Evolutionary conservation across 305 asterid genomes (phyloP), one percentile per base, ranked within the genome.

Genomic region (Fraxinus floribunda): DNA sequence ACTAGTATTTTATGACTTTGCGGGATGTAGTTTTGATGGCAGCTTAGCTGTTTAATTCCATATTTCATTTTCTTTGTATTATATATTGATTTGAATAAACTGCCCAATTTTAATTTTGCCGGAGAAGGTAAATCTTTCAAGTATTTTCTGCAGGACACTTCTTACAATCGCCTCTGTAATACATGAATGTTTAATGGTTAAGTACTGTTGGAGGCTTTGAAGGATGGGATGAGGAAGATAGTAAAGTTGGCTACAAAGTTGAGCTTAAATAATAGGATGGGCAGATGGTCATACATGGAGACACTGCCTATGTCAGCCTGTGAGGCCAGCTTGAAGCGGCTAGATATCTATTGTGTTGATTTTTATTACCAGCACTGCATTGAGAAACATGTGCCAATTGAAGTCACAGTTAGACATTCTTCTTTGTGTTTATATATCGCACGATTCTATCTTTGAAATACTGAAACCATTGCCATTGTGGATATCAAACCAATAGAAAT

Each of bases 311-410:
- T 24, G 34, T 64, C 73, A 20, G 73, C 73, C 73, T 64, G 73
- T 64, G 73, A 64, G 35, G 89, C 79, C 75, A 88, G 90, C 78
- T 86, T 88, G 84, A 88, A 86, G 83, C 79, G 88, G 44, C 89
- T 88, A 34, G 88, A 57, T 11, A 35, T 82, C 24, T 85, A 86
- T 39, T 86, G 85, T 76, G 86, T 88, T 41, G 90, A 86, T 81
- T 83, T 88, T 52, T 86, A 88, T 83, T 86, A 88, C 72, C 86
- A 79, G 26, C 87, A 86, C 22, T 84, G 88, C 9, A 55, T 86
- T 41, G 90, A 86, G 44, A 82, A 82, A 5, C 18, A 78, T 13
- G 78, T 88, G 16, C 90, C 90, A 3, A 86, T 88, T 26, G 88
- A 84, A 88, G 52, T 88, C 87, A 86, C 87, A 85, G 89, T 88